Evolutionary conservation across 164 flowering plant genomes (phyloP).

Genomic region (Liriodendron chinense): DNA sequence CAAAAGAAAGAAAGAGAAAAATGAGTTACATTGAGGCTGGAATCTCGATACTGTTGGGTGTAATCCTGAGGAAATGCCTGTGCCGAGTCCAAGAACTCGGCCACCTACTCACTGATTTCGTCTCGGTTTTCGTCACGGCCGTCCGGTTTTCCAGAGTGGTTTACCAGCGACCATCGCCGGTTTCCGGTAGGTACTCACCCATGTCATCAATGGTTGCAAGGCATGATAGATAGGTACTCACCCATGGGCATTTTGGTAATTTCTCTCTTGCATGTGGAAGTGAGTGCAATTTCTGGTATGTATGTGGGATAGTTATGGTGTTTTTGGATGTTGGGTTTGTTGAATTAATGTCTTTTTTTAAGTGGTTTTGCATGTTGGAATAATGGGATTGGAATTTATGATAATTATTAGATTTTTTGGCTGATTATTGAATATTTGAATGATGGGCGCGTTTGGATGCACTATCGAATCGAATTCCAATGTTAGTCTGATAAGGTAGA

Average conservation of each 20-base stretch:
- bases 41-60: slow-evolving; percentile 20
- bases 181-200: slow-evolving; percentile 19
- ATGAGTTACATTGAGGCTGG: slow-evolving; percentile 28
- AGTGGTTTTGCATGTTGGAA: background rate
- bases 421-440: too few species aligned
- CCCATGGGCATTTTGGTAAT: too few species aligned
- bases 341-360: background rate
- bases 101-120: slow-evolving; percentile 17
- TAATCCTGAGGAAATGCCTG: slow-evolving; percentile 34
- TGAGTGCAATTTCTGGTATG: background rate
- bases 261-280: too few species aligned
- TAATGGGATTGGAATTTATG: background rate
- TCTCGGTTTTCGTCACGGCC: slow-evolving; percentile 20
- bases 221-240: slow-evolving; percentile 32
- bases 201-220: slow-evolving; percentile 22
- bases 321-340: background rate
- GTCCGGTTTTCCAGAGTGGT: slow-evolving; percentile 24
- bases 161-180: background rate
- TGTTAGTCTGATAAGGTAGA: too few species aligned
- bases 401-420: too few species aligned
- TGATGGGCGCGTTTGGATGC: too few species aligned
- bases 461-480: too few species aligned
- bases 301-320: background rate
- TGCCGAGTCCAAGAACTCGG: slow-evolving; percentile 25
- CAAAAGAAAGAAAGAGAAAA: background rate